Evolutionary conservation across 106 monocot genomes (phyloP), one percentile per base, ranked within the genome.

Genomic region (Dioscorea dumetorum): DNA sequence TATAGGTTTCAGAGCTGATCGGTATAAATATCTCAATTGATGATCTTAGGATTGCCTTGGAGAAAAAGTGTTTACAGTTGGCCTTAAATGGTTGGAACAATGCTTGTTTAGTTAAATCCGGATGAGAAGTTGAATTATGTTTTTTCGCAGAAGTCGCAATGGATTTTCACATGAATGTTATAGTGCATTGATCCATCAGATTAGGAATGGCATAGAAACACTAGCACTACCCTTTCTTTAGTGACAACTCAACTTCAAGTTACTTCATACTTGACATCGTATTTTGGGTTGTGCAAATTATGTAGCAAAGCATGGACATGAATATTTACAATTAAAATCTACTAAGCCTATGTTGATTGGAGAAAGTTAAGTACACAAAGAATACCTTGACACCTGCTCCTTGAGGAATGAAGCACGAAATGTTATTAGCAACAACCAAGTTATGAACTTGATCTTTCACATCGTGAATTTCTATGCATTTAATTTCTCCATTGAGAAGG

Each of bases 351-450:
- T 18, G 4, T 0, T 56, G 10, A 4, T 16, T 56, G 19, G 54
- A 56, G 19, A 16, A 53, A 19, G 4, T 12, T 56, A 15, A 56
- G 16, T 2, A 24, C 23, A 48, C 33, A 16, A 14, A 51, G 58
- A 48, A 50, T 64, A 83, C 84, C 84, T 84, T 84, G 62, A 84
- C 80, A 51, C 84, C 84, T 62, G 84, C 66, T 35, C 80, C 84
- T 48, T 80, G 84, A 33, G 84, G 77, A 70, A 68, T 70, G 67
- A 77, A 84, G 56, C 85, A 85, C 0, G 78, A 74, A 63, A 85
- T 72, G 63, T 69, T 76, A 64, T 52, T 75, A 74, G 78, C 68
- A 64, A 85, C 75, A 22, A 24, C 61, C 4, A 85, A 60, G 67
- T 61, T 75, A 33, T 75, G 68, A 48, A 85, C 75, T 10, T 75